Evolutionary conservation across 1,139 yeast species (phyloP).

Genomic region (Citeromyces hawaiiensis): DNA sequence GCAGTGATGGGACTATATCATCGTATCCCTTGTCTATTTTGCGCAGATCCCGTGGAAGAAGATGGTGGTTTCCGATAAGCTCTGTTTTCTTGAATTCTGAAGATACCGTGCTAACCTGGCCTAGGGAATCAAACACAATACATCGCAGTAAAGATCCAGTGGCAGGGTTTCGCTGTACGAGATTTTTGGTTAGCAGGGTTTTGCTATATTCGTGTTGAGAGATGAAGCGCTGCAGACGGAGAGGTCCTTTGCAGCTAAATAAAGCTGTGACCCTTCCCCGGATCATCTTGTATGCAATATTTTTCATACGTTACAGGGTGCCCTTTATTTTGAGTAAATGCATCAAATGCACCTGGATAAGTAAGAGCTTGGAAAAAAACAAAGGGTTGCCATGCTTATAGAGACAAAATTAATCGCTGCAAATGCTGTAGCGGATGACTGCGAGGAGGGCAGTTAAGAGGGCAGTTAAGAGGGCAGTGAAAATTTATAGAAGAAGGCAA

Average conservation of each 20-base stretch:
- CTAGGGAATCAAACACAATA: slow-evolving; percentile 64
- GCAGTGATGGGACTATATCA: slow-evolving; percentile 81
- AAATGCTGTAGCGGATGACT: too few species aligned
- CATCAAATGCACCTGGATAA: too few species aligned
- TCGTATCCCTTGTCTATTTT: slow-evolving; percentile 82
- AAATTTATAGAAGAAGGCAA: too few species aligned
- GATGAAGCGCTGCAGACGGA: neutral
- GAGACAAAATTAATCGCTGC: too few species aligned
- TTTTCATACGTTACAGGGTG: too few species aligned
- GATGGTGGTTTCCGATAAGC: slow-evolving; percentile 59
- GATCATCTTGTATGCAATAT: neutral
- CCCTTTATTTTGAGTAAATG: too few species aligned
- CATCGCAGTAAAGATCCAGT: slow-evolving; percentile 26
- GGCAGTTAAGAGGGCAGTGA: too few species aligned
- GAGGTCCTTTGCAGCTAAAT: neutral
- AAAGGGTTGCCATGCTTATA: too few species aligned
- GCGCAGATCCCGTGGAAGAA: slow-evolving; percentile 72
- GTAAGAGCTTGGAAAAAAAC: too few species aligned
- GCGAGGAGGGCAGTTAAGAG: too few species aligned
- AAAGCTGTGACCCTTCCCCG: neutral
- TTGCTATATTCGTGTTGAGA: slow-evolving; percentile 9
- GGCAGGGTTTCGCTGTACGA: slow-evolving; percentile 8
- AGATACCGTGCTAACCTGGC: slow-evolving; percentile 62
- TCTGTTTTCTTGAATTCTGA: slow-evolving; percentile 68
- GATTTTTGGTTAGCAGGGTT: slow-evolving; percentile 11